Conservation (phyloP, 176 grass and related monocot species). For the Otatea glauca region DNA sequence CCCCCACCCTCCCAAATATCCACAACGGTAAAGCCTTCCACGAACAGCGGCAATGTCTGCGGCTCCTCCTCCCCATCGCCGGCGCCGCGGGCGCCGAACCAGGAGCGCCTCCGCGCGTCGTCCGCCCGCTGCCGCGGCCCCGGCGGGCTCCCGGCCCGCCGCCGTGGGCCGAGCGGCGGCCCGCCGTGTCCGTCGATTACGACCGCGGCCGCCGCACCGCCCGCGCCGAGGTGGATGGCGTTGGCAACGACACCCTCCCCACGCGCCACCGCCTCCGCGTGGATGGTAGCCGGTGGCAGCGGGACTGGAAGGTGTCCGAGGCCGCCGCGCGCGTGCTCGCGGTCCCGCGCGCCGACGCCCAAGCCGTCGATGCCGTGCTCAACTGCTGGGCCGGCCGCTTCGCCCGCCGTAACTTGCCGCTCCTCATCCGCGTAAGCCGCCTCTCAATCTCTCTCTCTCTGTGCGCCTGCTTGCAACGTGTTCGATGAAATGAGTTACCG, state of each 20-base stretch:
- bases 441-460: background rate
- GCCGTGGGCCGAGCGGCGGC: constrained; percentile 69
- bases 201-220: constrained; percentile 67
- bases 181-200: constrained; percentile 71
- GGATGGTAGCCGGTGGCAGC: constrained; percentile 52
- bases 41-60: too few species aligned
- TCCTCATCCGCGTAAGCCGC: constrained; percentile 68
- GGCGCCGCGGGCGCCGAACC: background rate
- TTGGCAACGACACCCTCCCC: constrained; percentile 61
- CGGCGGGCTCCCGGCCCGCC: constrained; percentile 24
- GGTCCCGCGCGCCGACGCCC: constrained; percentile 57
- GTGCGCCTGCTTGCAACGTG: background rate
- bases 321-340: constrained; percentile 57
- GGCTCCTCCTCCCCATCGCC: background rate
- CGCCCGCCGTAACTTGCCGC: constrained; percentile 69
- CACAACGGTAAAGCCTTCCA: too few species aligned
- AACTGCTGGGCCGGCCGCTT: constrained; percentile 85
- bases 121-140: constrained; percentile 39
- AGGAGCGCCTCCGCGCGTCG: constrained; percentile 37
- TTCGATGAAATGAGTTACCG: constrained; percentile 32
- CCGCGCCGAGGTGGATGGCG: constrained; percentile 63
- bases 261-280: constrained; percentile 56
- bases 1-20: too few species aligned
- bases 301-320: constrained; percentile 87
- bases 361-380: constrained; percentile 68